Percentiles rank a stretch among this genome's conserved stretches.
Evolutionary conservation across 805 yeast species (phyloP).

Genomic region (Myxozyma mucilagina): DNA sequence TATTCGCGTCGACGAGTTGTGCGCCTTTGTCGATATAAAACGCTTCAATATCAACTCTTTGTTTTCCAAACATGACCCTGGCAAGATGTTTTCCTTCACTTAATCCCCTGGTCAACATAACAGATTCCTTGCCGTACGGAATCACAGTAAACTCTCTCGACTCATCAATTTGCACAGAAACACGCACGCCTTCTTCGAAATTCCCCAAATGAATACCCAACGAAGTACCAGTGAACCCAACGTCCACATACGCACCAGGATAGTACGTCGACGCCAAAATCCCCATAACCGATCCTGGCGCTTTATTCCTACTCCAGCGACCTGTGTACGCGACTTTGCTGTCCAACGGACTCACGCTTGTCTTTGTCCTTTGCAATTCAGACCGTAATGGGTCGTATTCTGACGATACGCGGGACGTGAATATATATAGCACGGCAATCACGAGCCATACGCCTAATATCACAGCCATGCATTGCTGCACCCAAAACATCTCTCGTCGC

Average conservation of each 20-base stretch:
- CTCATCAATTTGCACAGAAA: slow-evolving; percentile 17
- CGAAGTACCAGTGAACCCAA: slow-evolving; percentile 30
- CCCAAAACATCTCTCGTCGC: background rate
- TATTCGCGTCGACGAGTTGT: background rate
- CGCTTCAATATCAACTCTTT: slow-evolving; percentile 27
- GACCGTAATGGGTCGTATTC: slow-evolving; percentile 27
- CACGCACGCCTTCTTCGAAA: slow-evolving; percentile 20
- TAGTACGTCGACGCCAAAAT: slow-evolving; percentile 21
- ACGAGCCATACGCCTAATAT: slow-evolving; percentile 27
- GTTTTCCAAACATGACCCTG: slow-evolving; percentile 23
- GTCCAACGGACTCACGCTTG: slow-evolving; percentile 17
- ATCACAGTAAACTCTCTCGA: slow-evolving; percentile 8
- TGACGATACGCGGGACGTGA: slow-evolving; percentile 1
- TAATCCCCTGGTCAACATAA: slow-evolving; percentile 17
- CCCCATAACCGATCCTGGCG: slow-evolving; percentile 25
- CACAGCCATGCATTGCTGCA: slow-evolving; percentile 18
- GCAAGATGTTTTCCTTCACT: slow-evolving; percentile 16
- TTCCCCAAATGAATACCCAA: slow-evolving; percentile 29
- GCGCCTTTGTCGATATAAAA: slow-evolving; percentile 22
- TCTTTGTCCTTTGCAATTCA: slow-evolving; percentile 7
- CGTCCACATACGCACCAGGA: slow-evolving; percentile 25
- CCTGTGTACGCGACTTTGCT: slow-evolving; percentile 20
- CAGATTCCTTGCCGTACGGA: slow-evolving; percentile 29
- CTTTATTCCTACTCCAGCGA: slow-evolving; percentile 30
- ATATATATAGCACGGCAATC: slow-evolving; percentile 12